A percentile compares a stretch with the other conserved stretches of the same genome.
These are phyloP conservation scores for Paramarasmius palmivorus DNA, from an alignment of 1,284 basidiomycete genomes.

Conservation along the genomic window DNA sequence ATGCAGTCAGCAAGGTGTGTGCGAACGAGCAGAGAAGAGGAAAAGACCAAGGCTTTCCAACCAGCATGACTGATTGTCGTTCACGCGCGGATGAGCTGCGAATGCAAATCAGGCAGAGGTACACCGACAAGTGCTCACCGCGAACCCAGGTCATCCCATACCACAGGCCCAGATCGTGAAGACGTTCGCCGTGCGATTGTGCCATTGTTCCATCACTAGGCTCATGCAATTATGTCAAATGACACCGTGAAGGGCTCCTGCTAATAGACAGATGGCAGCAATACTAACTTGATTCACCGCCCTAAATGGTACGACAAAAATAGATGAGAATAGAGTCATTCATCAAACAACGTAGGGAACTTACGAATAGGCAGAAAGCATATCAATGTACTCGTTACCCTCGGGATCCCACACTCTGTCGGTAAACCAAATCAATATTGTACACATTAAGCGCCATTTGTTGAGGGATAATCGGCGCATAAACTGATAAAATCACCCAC, in stretches of 20 bases:
- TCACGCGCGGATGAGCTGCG: too few species aligned
- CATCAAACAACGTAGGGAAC: conserved; percentile 33
- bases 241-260: conserved; percentile 4
- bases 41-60: conserved; percentile 12
- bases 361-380: conserved; percentile 96
- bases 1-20: not conserved
- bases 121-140: too few species aligned
- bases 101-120: too few species aligned
- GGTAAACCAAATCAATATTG: conserved; percentile 21
- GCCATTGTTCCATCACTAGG: conserved; percentile 27
- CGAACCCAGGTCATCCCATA: too few species aligned
- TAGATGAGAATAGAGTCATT: not conserved
- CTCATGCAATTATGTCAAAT: conserved; percentile 9
- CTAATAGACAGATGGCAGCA: not conserved
- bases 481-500: conserved; percentile 45
- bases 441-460: not conserved
- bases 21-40: not conserved
- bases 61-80: too few species aligned
- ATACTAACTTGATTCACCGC: conserved; percentile 82
- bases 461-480: not conserved
- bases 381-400: conserved; percentile 91
- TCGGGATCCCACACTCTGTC: conserved; percentile 94
- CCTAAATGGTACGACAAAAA: conserved; percentile 36
- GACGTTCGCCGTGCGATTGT: too few species aligned
- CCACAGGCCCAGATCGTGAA: too few species aligned